phyloP scores from a whole-genome alignment of 192 early-diverging fungal species.

The Backusella mclennaniae region DNA sequence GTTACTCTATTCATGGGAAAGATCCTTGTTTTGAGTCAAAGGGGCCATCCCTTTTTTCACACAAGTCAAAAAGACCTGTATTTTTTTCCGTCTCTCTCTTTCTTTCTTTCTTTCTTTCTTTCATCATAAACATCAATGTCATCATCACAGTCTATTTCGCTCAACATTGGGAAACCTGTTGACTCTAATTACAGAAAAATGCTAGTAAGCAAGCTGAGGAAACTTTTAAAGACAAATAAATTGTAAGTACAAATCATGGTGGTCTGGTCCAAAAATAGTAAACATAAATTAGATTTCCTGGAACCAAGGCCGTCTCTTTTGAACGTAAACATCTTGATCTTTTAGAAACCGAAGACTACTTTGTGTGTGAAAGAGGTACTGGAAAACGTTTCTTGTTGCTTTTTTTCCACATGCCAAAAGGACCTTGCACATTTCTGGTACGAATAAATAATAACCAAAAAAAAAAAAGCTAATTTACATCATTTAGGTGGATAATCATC shows the following conservation, averaged over 20 bases:
- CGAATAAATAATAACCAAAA: not conserved
- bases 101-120: not conserved
- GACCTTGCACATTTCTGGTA: slow-evolving; percentile 55
- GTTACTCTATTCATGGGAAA: not conserved
- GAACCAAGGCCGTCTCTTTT: slow-evolving; percentile 56
- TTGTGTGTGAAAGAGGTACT: slow-evolving; percentile 55
- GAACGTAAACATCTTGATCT: slow-evolving; percentile 43
- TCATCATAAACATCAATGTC: not conserved
- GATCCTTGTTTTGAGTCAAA: not conserved
- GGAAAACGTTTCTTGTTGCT: slow-evolving; percentile 49
- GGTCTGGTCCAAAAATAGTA: not conserved
- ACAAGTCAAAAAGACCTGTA: not conserved
- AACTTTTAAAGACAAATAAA: slow-evolving; percentile 19
- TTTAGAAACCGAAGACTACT: slow-evolving; percentile 56
- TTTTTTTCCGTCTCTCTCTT: not conserved
- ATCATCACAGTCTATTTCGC: not conserved
- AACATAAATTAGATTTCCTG: slow-evolving; percentile 50
- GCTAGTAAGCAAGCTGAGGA: slow-evolving; percentile 20
- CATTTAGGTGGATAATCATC: slow-evolving; percentile 65
- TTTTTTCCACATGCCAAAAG: slow-evolving; percentile 45
- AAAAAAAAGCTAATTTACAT: not conserved
- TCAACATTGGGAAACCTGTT: slow-evolving; percentile 29
- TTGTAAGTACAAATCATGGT: not conserved
- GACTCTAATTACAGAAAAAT: slow-evolving; percentile 36
- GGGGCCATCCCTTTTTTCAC: not conserved